Base-by-base conservation (phyloP, 2,329 filamentous ascomycete species). In the Didymella keratinophila region DNA sequence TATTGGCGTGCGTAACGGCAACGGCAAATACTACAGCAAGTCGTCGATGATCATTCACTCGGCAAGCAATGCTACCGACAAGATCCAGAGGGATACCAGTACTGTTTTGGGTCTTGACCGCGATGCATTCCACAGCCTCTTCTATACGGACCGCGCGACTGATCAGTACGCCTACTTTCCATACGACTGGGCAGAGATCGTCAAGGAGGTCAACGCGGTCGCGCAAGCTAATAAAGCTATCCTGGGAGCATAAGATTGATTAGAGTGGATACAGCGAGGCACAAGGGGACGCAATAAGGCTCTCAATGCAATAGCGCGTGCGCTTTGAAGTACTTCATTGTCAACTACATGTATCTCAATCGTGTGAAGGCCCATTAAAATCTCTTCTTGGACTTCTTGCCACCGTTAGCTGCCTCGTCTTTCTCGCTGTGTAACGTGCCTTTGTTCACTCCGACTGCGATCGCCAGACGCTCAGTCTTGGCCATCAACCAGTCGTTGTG, bases 401-500 rank as follows among this genome's bases (percentile, higher is more conserved):
- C 80, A 0, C 79, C 81, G 56, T 83, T 79, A 8, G 73, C 68
- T 0, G 72, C 73, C 4, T 83, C 80, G 23, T 74, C 71, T 4
- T 66, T 67, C 2, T 76, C 76, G 1, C 63, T 61, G 41, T 79
- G 21, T 21, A 63, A 79, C 0, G 51, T 48, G 0, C 77, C 78
- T 2, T 73, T 67, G 0, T 71, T 67, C 0, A 82, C 68, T 8
- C 80, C 78, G 0, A 80, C 42, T 0, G 77, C 66, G n/a, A 71
- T 68, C 18, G 76, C 78, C 5, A 84, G 62, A 0, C 76, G 78
- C 51, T 78, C 76, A 0, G 78, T 71, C 63, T 84, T 84, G 3
- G 70, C 60, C 60, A 80, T 69, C 3, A 84, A 61, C 82, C 82
- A 84, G 11, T 76, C 68, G 1, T 75, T 77, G 54, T 83, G 76